Conservation (phyloP, 1,139 yeast genomes). For the Yamadazyma mexicana region DNA sequence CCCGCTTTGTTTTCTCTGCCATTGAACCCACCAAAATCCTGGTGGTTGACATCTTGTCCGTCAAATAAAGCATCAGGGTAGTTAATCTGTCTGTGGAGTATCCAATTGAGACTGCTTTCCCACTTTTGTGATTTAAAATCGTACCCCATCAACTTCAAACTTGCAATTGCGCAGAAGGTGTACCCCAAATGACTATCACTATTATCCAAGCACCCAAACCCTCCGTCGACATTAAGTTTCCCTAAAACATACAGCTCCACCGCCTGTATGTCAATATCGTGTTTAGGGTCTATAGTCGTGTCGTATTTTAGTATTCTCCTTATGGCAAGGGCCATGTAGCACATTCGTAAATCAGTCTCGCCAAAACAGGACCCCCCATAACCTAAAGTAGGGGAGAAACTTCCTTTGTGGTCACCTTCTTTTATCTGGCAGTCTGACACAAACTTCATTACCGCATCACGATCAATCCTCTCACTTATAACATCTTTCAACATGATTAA, state of each 20-base stretch:
- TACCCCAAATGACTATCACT: slow-evolving; percentile 87
- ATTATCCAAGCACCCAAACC: slow-evolving; percentile 38
- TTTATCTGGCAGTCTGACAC: slow-evolving; percentile 53
- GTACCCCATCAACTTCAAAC: slow-evolving; percentile 46
- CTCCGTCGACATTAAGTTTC: slow-evolving; percentile 63
- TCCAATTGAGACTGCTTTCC: slow-evolving; percentile 50
- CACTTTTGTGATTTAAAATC: slow-evolving; percentile 13
- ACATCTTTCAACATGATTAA: slow-evolving; percentile 50
- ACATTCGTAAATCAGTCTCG: slow-evolving; percentile 70
- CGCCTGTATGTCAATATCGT: slow-evolving; percentile 44
- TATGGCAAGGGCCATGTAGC: slow-evolving; percentile 73
- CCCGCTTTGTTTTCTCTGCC: slow-evolving; percentile 84
- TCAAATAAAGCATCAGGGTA: slow-evolving; percentile 27
- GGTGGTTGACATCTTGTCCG: slow-evolving; percentile 30
- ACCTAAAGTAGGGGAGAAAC: slow-evolving; percentile 38
- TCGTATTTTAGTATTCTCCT: slow-evolving; percentile 52
- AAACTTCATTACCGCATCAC: slow-evolving; percentile 48
- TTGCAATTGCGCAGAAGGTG: slow-evolving; percentile 81
- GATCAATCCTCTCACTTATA: slow-evolving; percentile 36
- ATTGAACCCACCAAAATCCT: slow-evolving; percentile 78
- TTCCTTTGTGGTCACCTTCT: slow-evolving; percentile 59
- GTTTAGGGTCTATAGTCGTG: slow-evolving; percentile 17
- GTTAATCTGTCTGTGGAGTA: slow-evolving; percentile 63
- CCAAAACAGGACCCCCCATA: slow-evolving; percentile 43
- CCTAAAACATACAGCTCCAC: slow-evolving; percentile 43